These are phyloP conservation scores for Aspergillus ustus DNA, from an alignment of 2,329 filamentous ascomycete genomes.

Conservation along the genomic window DNA sequence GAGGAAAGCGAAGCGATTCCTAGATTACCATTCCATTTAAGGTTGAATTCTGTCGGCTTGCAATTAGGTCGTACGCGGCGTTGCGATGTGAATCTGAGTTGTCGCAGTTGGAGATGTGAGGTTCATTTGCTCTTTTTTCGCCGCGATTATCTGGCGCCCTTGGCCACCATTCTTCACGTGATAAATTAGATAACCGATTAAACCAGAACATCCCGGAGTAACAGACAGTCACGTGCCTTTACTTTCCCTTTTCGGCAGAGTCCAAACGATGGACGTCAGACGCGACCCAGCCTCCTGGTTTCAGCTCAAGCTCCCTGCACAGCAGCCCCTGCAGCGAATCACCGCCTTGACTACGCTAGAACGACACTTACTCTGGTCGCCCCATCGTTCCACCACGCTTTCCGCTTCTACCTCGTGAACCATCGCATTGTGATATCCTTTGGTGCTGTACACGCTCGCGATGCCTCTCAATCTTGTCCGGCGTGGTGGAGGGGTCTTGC, in stretches of 20 bases:
- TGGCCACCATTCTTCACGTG: conserved; percentile 19
- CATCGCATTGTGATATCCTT: background rate
- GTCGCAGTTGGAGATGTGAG: background rate
- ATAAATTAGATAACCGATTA: background rate
- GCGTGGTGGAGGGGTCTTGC: conserved; percentile 37
- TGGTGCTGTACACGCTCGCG: conserved; percentile 15
- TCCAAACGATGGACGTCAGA: conserved; percentile 28
- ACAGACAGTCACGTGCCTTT: conserved; percentile 19
- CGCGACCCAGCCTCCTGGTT: conserved; percentile 35
- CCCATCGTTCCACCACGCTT: background rate
- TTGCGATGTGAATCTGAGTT: background rate
- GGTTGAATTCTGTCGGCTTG: conserved; percentile 10
- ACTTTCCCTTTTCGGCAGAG: conserved; percentile 30
- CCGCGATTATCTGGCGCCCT: conserved; percentile 1
- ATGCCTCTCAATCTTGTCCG: conserved; percentile 41
- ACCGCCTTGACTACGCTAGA: conserved; percentile 8
- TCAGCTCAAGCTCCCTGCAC: conserved; percentile 28
- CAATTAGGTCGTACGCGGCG: conserved; percentile 5
- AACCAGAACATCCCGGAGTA: background rate
- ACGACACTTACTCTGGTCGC: background rate
- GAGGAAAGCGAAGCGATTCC: conserved; percentile 23
- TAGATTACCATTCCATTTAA: conserved; percentile 31
- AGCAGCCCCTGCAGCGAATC: conserved; percentile 18
- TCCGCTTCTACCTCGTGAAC: background rate
- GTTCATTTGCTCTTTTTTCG: background rate